Conservation (phyloP, 768 basidiomycete genomes). For the Coprinopsis strossmayeri region DNA sequence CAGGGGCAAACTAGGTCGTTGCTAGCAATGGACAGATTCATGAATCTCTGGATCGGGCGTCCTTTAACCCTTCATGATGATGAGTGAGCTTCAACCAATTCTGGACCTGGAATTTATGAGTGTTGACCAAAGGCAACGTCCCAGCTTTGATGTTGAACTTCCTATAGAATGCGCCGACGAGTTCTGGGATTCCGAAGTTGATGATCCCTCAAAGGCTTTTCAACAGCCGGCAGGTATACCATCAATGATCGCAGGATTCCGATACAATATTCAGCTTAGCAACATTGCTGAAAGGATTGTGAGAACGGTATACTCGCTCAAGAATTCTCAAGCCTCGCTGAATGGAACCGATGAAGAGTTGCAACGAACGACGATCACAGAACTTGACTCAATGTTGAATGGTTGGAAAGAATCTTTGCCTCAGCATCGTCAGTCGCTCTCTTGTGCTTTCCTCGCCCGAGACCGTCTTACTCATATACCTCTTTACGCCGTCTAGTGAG, state of each 20-base stretch:
- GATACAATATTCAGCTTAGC: slow-evolving; percentile 44
- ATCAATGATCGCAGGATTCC: slow-evolving; percentile 46
- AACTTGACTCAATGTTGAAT: slow-evolving; percentile 56
- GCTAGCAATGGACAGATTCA: slow-evolving; percentile 24
- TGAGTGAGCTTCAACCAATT: no score
- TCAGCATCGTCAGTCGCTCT: slow-evolving; percentile 45
- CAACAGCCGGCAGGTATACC: slow-evolving; percentile 60
- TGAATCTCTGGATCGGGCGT: slow-evolving; percentile 52
- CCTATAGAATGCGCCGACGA: slow-evolving; percentile 56
- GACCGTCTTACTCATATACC: no score
- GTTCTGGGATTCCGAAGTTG: slow-evolving; percentile 32
- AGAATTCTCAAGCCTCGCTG: slow-evolving; percentile 31
- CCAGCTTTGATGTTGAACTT: slow-evolving; percentile 38
- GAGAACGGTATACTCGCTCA: slow-evolving; percentile 45
- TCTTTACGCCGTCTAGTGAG: slow-evolving; percentile 24
- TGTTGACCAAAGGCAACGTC: no score
- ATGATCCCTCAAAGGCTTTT: slow-evolving; percentile 42
- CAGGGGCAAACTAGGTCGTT: slow-evolving; percentile 20
- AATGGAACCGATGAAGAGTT: slow-evolving; percentile 43
- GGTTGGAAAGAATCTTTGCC: slow-evolving; percentile 59
- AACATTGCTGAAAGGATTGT: slow-evolving; percentile 57
- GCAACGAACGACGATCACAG: slow-evolving; percentile 49
- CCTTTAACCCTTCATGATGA: slow-evolving; percentile 64
- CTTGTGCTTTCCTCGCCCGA: no score
- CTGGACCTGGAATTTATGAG: no score